Evolutionary conservation across 441 rosid genomes (phyloP).

Genomic region (Pelargonium cotyledonis): DNA sequence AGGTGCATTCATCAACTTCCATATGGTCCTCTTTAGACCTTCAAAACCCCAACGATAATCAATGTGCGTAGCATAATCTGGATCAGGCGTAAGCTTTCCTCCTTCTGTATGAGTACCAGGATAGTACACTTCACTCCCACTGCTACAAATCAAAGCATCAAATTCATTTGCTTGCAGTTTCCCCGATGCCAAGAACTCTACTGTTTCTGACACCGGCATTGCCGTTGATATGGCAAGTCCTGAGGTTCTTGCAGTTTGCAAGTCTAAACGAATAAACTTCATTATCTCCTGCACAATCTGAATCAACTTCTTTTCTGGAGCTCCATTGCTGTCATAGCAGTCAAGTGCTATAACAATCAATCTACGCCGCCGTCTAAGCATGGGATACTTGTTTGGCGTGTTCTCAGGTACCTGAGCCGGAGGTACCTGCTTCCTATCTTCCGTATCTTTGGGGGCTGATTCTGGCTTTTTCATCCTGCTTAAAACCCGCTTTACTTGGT

Average conservation of each 20-base stretch:
- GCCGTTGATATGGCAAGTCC: slow-evolving; percentile 81
- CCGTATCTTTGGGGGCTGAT: slow-evolving; percentile 34
- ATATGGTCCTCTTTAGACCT: slow-evolving; percentile 81
- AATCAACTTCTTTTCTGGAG: slow-evolving; percentile 60
- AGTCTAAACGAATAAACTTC: slow-evolving; percentile 60
- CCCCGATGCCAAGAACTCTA: slow-evolving; percentile 49
- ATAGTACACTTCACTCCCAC: slow-evolving; percentile 87
- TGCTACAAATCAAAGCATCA: slow-evolving; percentile 85
- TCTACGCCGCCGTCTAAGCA: slow-evolving; percentile 65
- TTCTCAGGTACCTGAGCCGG: too few relatives aligned
- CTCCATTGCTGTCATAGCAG: slow-evolving; percentile 57
- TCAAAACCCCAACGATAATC: slow-evolving; percentile 87
- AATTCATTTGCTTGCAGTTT: slow-evolving; percentile 68
- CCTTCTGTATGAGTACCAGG: slow-evolving; percentile 58
- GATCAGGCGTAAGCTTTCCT: slow-evolving; percentile 71
- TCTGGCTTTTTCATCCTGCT: slow-evolving; percentile 65
- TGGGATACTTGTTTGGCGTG: slow-evolving; percentile 58
- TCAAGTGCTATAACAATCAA: slow-evolving; percentile 72
- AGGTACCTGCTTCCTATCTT: slow-evolving; percentile 47
- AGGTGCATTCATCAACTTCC: slow-evolving; percentile 63
- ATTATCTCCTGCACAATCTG: slow-evolving; percentile 51
- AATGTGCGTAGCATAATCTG: slow-evolving; percentile 79
- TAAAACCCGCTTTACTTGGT: slow-evolving; percentile 61
- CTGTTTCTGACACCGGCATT: slow-evolving; percentile 63
- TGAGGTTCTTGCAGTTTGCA: slow-evolving; percentile 47